These are phyloP conservation scores for Beauveria sp. DNA, from an alignment of 2,329 filamentous ascomycete species.

Conservation along the genomic window DNA sequence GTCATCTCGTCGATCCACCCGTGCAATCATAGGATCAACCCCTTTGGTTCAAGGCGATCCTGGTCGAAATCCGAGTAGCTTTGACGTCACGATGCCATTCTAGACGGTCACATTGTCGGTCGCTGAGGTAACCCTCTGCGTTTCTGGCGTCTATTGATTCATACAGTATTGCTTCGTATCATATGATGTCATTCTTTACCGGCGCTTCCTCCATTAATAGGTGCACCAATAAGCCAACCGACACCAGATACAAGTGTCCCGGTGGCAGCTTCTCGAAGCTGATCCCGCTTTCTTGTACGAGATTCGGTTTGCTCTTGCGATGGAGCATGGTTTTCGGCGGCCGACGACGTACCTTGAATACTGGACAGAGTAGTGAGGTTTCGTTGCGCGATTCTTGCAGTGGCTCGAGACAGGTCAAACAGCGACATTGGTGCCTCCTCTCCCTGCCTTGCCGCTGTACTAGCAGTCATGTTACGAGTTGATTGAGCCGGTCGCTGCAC, in stretches of 20 bases:
- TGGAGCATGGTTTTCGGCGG: slow-evolving; percentile 16
- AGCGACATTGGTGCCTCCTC: slow-evolving; percentile 58
- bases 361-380: slow-evolving; percentile 51
- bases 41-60: background rate
- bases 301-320: slow-evolving; percentile 25
- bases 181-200: background rate
- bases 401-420: slow-evolving; percentile 56
- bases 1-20: background rate
- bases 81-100: background rate
- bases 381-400: slow-evolving; percentile 49
- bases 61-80: background rate
- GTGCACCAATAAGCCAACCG: slow-evolving; percentile 60
- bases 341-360: slow-evolving; percentile 30
- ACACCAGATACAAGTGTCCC: slow-evolving; percentile 60
- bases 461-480: slow-evolving; percentile 27
- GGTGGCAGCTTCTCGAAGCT: slow-evolving; percentile 57
- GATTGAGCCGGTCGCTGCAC: slow-evolving; percentile 18
- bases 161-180: background rate
- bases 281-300: slow-evolving; percentile 62
- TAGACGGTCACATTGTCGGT: background rate
- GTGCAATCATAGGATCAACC: background rate
- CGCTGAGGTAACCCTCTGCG: no score
- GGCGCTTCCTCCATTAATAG: slow-evolving; percentile 18
- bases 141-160: background rate
- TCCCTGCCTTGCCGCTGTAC: slow-evolving; percentile 25